Evolutionary conservation across 1,284 basidiomycete genomes (phyloP).

Genomic region (Ganoderma meredithae): DNA sequence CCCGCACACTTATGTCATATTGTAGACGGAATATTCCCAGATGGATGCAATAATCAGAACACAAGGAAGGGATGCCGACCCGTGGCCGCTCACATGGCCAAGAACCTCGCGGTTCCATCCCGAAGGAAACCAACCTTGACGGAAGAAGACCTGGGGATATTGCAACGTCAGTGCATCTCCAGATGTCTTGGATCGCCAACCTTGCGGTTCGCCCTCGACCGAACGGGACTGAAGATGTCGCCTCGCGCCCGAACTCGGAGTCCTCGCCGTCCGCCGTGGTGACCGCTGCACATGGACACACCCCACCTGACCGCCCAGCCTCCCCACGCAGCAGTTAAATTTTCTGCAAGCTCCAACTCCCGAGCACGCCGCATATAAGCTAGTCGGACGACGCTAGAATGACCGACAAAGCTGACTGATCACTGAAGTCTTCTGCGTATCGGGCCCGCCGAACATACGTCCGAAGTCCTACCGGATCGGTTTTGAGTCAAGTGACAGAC

Average conservation of each 20-base stretch:
- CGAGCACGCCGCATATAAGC: background rate
- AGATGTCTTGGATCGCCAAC: background rate
- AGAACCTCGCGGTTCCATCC: background rate
- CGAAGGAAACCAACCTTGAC: background rate
- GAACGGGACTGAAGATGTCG: background rate
- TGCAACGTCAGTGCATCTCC: background rate
- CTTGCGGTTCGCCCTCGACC: background rate
- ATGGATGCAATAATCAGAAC: conserved; percentile 2
- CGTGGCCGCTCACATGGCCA: background rate
- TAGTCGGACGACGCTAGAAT: background rate
- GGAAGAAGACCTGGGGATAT: background rate
- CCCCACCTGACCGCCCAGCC: background rate
- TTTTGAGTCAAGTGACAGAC: background rate
- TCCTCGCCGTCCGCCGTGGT: too few relatives aligned
- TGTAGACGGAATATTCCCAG: background rate
- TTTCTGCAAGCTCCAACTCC: background rate
- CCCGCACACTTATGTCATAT: background rate
- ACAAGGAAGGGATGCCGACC: background rate
- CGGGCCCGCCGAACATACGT: too few relatives aligned
- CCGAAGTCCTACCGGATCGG: background rate
- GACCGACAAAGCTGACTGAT: background rate
- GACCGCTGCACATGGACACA: background rate
- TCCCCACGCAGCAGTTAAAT: background rate
- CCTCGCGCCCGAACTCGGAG: background rate
- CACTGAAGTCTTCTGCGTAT: background rate